Percentiles rank a stretch among this genome's conserved stretches.
phyloP scores from a whole-genome alignment of 1,284 basidiomycete species.

The Ganoderma sinense region DNA sequence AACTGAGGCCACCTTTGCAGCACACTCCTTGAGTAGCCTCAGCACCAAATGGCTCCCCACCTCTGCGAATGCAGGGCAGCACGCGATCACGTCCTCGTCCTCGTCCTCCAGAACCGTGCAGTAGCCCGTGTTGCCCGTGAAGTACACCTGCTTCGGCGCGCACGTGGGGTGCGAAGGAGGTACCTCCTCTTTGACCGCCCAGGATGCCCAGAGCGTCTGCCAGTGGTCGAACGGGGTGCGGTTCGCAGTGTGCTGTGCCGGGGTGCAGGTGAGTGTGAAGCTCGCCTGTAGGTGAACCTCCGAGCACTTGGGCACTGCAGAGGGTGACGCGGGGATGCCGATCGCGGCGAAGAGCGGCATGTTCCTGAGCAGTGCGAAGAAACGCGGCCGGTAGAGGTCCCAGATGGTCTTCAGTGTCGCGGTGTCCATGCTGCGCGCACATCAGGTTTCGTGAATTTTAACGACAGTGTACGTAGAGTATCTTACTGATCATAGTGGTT shows the following conservation, averaged over 20 bases:
- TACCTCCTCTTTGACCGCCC: conserved; percentile 57
- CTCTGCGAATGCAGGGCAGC: conserved; percentile 74
- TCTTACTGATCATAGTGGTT: conserved; percentile 77
- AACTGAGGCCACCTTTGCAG: too few species aligned
- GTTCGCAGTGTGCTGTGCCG: conserved; percentile 57
- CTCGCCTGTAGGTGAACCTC: neutral
- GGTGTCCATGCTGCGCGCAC: conserved; percentile 56
- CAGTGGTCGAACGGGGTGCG: conserved; percentile 57
- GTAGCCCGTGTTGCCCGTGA: conserved; percentile 77
- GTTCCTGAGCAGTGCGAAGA: conserved; percentile 74
- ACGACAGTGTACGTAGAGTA: neutral
- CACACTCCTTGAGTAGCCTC: conserved; percentile 55
- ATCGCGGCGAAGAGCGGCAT: conserved; percentile 52
- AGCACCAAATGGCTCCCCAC: conserved; percentile 70
- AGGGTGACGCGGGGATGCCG: conserved; percentile 43
- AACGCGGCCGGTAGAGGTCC: conserved; percentile 50
- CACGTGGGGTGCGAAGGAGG: conserved; percentile 4
- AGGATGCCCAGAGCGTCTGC: conserved; percentile 66
- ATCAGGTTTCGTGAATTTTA: neutral
- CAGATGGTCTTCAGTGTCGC: conserved; percentile 56
- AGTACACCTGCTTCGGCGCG: conserved; percentile 57
- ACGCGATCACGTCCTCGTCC: conserved; percentile 58
- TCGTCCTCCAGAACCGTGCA: conserved; percentile 53
- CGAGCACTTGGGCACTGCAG: neutral
- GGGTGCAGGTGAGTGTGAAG: conserved; percentile 47